Evolutionary conservation across 1,284 basidiomycete species (phyloP), one percentile per base, ranked within the genome.

Genomic region (Inonotus hispidus): DNA sequence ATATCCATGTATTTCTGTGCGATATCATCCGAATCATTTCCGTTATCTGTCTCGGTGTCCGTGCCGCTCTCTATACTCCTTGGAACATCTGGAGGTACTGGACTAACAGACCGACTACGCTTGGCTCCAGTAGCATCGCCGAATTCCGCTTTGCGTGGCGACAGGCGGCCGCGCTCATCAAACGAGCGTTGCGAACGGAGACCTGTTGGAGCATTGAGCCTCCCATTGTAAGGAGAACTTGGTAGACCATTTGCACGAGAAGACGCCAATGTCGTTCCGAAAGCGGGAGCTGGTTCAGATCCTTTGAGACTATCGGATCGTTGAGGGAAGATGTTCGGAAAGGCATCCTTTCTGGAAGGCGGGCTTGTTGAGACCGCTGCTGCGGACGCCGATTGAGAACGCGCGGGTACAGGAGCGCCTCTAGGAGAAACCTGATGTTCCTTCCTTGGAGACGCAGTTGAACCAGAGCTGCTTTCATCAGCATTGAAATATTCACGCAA

Each of bases 31-130:
- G 54, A 58, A 14, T 72, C 75, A 21, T 62, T 71, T 6, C 83
- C 81, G 47, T 71, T 75, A 62, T 88, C 86, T 0, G 75, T 72
- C 53, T 87, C 85, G 0, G 82, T 85, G 64, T 89, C 87, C 3
- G 84, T 87, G n/a, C 83, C 86, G 67, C 86, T 88, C 72, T 89
- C 88, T 19, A 89, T 75, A 11, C 82, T 76, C 59, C 80, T 82
- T 59, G 88, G 88, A 8, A 90, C 87, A 68, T 90, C 87, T 1
- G 59, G 63, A 25, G 62, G 62, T 19, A 56, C 27, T 14, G 62
- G 62, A 35, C 62, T 63, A 19, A 60, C 62, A 49, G 62, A 63
- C 32, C 62, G 62, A 52, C 62, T 63, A 10, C 62, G 49, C 32
- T 37, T 63, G 16, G 27, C 53, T 21, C 53, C 54, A 37, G 38